phyloP scores from a whole-genome alignment of 192 early-diverging fungal genomes.

The Entomortierella chlamydospora region DNA sequence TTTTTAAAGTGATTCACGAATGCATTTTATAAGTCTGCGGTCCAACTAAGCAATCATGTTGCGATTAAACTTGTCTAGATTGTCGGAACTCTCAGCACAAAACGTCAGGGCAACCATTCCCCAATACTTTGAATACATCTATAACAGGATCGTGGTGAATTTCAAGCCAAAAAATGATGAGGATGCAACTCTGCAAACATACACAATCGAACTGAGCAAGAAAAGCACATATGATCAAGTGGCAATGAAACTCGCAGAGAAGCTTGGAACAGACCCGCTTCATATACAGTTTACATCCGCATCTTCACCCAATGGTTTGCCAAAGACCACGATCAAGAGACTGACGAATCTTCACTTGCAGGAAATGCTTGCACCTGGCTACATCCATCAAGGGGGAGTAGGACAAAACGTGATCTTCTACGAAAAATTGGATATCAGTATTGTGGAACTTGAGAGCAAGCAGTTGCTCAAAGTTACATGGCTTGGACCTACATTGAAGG shows the following conservation, averaged over 20 bases:
- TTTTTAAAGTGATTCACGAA: background rate
- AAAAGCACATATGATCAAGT: constrained; percentile 79
- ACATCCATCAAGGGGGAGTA: constrained; percentile 26
- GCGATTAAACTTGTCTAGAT: background rate
- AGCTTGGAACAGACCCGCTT: constrained; percentile 71
- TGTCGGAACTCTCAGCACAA: constrained; percentile 53
- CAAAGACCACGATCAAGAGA: constrained; percentile 46
- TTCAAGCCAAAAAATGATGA: constrained; percentile 73
- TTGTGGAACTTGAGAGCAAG: constrained; percentile 89
- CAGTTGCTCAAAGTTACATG: constrained; percentile 76
- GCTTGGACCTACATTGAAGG: constrained; percentile 74
- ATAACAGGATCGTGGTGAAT: constrained; percentile 73
- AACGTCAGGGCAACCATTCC: constrained; percentile 62
- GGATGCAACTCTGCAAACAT: constrained; percentile 55
- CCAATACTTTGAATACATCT: constrained; percentile 85
- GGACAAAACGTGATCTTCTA: constrained; percentile 71
- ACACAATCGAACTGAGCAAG: constrained; percentile 68
- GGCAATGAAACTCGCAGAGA: constrained; percentile 70
- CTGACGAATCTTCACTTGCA: constrained; percentile 45
- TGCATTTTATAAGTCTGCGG: too few relatives aligned
- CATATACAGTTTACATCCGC: constrained; percentile 80
- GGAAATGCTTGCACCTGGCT: constrained; percentile 56
- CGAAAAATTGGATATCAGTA: constrained; percentile 85
- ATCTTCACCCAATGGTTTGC: constrained; percentile 26
- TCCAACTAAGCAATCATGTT: too few relatives aligned